Percentiles rank a stretch among this genome's conserved stretches.
These are phyloP conservation scores for Ormosia emarginata DNA, from an alignment of 306 rosid species.

Conservation along the genomic window DNA sequence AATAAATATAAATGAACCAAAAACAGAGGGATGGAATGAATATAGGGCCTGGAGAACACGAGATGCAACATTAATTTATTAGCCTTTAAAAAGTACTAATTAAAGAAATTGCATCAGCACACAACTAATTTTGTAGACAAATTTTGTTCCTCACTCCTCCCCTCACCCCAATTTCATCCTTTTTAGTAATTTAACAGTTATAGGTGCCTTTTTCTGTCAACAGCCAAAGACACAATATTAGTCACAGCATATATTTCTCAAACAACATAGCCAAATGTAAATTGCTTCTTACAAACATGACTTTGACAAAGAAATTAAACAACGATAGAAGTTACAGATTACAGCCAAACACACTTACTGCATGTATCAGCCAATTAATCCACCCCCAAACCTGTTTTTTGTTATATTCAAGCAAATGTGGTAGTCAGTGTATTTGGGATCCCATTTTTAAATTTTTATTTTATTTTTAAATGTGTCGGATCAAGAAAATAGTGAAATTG, in stretches of 20 bases:
- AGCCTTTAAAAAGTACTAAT: neutral
- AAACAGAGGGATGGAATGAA: neutral
- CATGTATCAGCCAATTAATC: neutral
- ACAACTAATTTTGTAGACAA: neutral
- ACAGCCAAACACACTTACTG: neutral
- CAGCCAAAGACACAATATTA: neutral
- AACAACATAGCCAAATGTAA: neutral
- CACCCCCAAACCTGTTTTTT: neutral
- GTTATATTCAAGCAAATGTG: neutral
- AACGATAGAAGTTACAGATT: neutral
- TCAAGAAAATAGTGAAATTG: neutral
- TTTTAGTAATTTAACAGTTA: constrained; percentile 3
- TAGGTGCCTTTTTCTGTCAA: neutral
- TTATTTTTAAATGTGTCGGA: neutral
- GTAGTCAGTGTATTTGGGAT: neutral
- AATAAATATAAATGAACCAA: neutral
- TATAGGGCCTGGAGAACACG: constrained; percentile 10
- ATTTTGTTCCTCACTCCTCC: neutral
- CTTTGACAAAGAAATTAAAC: neutral
- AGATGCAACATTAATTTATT: neutral
- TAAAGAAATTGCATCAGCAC: constrained; percentile 1
- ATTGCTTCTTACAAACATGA: neutral
- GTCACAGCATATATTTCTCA: constrained; percentile 7
- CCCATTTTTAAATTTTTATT: neutral
- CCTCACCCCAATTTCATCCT: neutral